Evolutionary conservation across 495 filamentous ascomycete species (phyloP), one percentile per base, ranked within the genome.

Genomic region (Neurospora sp.): DNA sequence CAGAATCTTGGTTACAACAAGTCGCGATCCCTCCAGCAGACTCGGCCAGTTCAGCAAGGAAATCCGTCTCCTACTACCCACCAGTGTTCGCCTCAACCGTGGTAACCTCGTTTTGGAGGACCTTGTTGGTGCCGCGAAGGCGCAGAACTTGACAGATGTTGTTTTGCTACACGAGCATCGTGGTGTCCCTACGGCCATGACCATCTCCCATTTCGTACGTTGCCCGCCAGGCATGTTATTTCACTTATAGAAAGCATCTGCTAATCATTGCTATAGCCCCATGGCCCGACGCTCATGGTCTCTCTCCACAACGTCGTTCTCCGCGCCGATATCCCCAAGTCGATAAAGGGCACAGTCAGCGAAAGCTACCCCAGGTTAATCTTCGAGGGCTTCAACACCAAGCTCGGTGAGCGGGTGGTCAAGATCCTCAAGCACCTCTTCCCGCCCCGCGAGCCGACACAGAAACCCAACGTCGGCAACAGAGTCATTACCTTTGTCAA

Each of bases 351-450:
- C 39, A 99, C 96, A 0, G 94, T 99, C 39, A 93, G 89, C 70
- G 96, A 99, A 83, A 90, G 89, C 68, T 99, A 98, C 76, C 96
- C 96, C 0, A 95, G 98, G 77, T 83, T 99, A 16, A 90, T 99
- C 73, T 98, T 99, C 74, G 96, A 99, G 77, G 93, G 93, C 12
- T 99, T 99, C 84, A 91, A 84, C 16, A 93, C 92, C 20, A 87
- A 85, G 69, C 84, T 99, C n/a, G 96, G 96, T 68, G 85, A 87
- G 74, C 88, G 96, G 4, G 89, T 98, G 4, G 91, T 94, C 41
- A 94, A 95, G 79, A 93, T 98, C 44, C 80, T 99, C 45, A 96
- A 98, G 82, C 95, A 99, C 79, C 84, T 99, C 61, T 99, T 96
- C 77, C 96, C 96, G 1, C 96, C 96, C 0, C 87, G 96, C 41